Base-by-base conservation (phyloP, 441 rosid species). In the Pelargonium myrrhifolium region DNA sequence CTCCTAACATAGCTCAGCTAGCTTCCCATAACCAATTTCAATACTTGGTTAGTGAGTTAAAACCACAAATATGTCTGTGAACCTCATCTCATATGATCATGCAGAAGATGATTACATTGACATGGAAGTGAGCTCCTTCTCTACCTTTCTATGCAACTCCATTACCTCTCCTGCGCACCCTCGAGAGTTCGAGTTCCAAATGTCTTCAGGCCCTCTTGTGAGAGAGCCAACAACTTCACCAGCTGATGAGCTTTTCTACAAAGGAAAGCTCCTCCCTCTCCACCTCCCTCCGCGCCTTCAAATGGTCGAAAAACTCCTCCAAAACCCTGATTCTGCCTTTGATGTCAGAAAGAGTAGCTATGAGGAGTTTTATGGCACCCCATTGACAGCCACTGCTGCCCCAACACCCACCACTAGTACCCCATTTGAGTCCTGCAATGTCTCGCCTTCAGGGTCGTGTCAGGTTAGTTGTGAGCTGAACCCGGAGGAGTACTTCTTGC, bases 231-330 rank as follows among this genome's bases (percentile, higher is more conserved):
- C 85, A 40, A 80, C 84, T 74, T 88, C 93, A 40, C 93, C 85
- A 2, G 93, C 93, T 0, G 93, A 86, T 49, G 90, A 88, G 42
- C 93, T 88, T 58, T 86, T 88, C 78, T 84, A 88, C 81, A 88
- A 84, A 66, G 93, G 93, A 21, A 88, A 84, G 65, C 90, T 88
- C 49, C 89, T 88, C 43, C 93, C 93, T 35, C 90, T 88, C 64
- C 93, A 88, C 75, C 81, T 86, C 35, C 90, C 87, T 56, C 90
- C 87, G 0, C 85, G 88, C 18, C 77, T 82, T 31, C 89, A 85
- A 72, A 87, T 85, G 92, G 86, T 85, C 18, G 73, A 82, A 37
- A 83, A 82, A 20, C 80, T 83, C 69, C 79, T 88, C 14, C 69
- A 71, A 42, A 65, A 66, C 51, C 60, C 83, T 0, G 66, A 22